These are phyloP conservation scores for Wickerhamomyces alni DNA, from an alignment of 805 yeast species.

Conservation along the genomic window DNA sequence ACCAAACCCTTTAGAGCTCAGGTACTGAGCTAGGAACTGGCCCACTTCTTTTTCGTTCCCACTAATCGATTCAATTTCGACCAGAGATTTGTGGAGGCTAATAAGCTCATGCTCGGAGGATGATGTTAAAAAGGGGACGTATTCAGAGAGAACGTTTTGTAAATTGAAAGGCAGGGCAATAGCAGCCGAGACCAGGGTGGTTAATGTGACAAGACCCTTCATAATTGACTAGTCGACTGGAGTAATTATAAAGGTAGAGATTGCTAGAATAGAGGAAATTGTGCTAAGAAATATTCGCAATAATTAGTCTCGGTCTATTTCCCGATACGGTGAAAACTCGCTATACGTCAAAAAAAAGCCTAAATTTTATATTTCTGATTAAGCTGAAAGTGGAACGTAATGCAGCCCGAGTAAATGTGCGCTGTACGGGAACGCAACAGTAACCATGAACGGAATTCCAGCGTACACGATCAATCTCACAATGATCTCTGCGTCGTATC, in stretches of 20 bases:
- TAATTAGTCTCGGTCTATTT: no score
- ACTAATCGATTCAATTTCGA: constrained; percentile 20
- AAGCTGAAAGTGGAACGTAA: constrained; percentile 5
- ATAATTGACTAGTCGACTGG: no score
- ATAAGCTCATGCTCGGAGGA: constrained; percentile 16
- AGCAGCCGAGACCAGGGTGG: constrained; percentile 4
- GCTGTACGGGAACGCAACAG: constrained; percentile 27
- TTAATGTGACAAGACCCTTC: constrained; percentile 6
- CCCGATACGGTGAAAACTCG: no score
- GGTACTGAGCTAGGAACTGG: constrained; percentile 10
- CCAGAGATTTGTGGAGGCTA: constrained; percentile 20
- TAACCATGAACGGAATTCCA: constrained; percentile 63
- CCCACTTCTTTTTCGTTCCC: constrained; percentile 17
- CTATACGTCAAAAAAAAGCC: no score
- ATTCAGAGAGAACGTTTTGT: constrained; percentile 1
- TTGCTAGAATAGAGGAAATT: no score
- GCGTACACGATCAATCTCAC: constrained; percentile 77
- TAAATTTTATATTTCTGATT: no score
- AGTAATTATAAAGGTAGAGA: background rate
- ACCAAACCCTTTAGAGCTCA: constrained; percentile 35
- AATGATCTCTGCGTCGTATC: constrained; percentile 70
- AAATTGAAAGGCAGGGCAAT: constrained; percentile 5
- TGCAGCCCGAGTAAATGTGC: constrained; percentile 10
- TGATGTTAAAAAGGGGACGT: constrained; percentile 1
- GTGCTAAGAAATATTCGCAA: no score